Base-by-base conservation (phyloP, 2,329 filamentous ascomycete genomes). In the Xylaria sp. region DNA sequence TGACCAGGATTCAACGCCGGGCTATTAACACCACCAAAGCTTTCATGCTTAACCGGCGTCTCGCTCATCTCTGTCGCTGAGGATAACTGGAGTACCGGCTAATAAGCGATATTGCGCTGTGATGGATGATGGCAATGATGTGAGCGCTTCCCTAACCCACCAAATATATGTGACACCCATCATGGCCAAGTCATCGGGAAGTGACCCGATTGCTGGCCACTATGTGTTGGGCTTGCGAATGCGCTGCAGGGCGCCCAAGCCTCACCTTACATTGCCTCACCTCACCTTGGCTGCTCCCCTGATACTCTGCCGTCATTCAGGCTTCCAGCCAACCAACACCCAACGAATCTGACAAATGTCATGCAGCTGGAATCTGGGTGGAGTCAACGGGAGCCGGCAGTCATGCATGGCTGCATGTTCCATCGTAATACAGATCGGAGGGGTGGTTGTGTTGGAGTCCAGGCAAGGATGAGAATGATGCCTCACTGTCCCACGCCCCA, bases 71-170 rank as follows among this genome's bases (percentile, higher is more conserved):
- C 19, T 47, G 46, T 54, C 48, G 54, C 7, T 23, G 50, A 42
- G 49, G 44, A 60, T 42, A 50, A 51, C 16, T 7, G 11, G 52
- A 18, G 47, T 11, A 30, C 23, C 13, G 52, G 7, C 39, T 34
- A 34, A 16, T 44, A 23, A 3, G 58, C 51, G 46, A 11, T 34
- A 23, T 55, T 59, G 44, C 23, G 42, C 7, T 48, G 54, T 49
- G 54, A 35, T 18, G 35, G 19, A 46, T 37, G 54, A 49, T 37
- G 46, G 48, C 44, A 54, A 52, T 23, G 55, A 57, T 47, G 52
- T 48, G 50, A 62, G 42, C 57, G 56, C 56, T 61, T 61, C 59
- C 61, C 61, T 59, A 61, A 63, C 61, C 61, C 61, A 63, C 13
- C 23, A 35, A 50, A 44, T 53, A 53, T 53, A 55, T 55, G 16